Conservation (phyloP, 2,329 filamentous ascomycete genomes). For the Apiospora marii region DNA sequence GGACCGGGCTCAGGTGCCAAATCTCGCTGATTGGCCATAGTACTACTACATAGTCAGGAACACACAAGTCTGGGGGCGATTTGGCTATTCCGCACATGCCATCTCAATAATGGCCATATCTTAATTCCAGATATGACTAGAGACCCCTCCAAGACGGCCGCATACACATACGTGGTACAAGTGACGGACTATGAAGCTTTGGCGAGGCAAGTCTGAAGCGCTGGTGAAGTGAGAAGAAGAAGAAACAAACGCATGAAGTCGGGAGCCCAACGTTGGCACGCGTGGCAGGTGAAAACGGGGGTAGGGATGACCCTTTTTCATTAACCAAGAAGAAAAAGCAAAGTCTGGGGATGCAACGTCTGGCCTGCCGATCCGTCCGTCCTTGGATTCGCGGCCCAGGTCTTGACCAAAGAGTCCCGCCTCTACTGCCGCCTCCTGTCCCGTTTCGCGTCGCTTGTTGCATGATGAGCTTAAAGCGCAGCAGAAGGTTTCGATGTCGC, state of each 20-base stretch:
- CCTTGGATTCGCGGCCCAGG: not conserved
- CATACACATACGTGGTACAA: not conserved
- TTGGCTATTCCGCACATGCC: not conserved
- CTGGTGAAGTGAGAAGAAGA: constrained; percentile 2
- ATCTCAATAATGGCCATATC: not conserved
- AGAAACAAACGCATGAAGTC: not conserved
- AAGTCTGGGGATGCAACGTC: constrained; percentile 13
- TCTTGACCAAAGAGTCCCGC: not conserved
- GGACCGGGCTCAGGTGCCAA: not conserved
- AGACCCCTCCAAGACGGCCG: not conserved
- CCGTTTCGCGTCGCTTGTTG: constrained; percentile 4
- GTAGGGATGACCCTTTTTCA: constrained; percentile 13
- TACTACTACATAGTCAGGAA: too few species aligned
- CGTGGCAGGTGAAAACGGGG: not conserved
- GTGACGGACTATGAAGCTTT: not conserved
- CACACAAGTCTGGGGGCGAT: not conserved
- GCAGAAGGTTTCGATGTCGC: constrained; percentile 1
- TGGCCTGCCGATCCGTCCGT: not conserved
- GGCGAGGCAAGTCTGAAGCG: constrained; percentile 16
- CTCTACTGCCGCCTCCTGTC: not conserved
- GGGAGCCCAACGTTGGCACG: not conserved
- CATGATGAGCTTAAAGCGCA: constrained; percentile 6
- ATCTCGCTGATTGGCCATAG: not conserved
- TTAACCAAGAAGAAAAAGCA: not conserved
- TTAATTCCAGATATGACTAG: not conserved